Evolutionary conservation across 23 red algal species (phyloP).

Genomic region (Gracilariopsis chorda): DNA sequence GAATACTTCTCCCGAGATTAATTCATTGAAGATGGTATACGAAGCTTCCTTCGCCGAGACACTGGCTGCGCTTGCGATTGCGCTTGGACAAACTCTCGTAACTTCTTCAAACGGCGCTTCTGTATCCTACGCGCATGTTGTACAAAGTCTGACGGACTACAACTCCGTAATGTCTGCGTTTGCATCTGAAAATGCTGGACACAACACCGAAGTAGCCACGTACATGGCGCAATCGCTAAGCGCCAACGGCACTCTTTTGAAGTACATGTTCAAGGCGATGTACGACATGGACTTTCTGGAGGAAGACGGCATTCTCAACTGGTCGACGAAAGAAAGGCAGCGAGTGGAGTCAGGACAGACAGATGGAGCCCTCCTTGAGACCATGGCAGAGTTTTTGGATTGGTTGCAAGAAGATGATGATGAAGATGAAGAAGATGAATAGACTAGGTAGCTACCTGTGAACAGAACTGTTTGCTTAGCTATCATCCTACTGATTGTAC

Average conservation of each 20-base stretch:
- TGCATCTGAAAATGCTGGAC: neutral
- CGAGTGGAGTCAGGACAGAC: neutral
- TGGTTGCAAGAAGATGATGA: constrained; percentile 73
- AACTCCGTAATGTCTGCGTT: neutral
- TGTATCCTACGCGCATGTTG: neutral
- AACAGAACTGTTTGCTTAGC: too few species aligned
- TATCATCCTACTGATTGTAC: too few species aligned
- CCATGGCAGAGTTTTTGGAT: constrained; percentile 44
- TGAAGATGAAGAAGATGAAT: constrained; percentile 45
- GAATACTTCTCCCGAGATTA: constrained; percentile 70
- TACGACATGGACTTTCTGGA: constrained; percentile 53
- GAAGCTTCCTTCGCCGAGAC: constrained; percentile 46
- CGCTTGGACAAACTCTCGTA: neutral
- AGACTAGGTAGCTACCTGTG: too few species aligned
- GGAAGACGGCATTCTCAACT: constrained; percentile 55
- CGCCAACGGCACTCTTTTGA: constrained; percentile 13
- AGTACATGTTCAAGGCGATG: constrained; percentile 60
- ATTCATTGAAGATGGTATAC: constrained; percentile 74
- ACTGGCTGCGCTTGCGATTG: neutral
- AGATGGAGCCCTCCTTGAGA: neutral
- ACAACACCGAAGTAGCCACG: neutral
- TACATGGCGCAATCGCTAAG: neutral
- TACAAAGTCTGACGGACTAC: constrained; percentile 5
- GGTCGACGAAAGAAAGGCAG: neutral
- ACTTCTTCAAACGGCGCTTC: neutral